These are phyloP conservation scores for Wickerhamiella nectarea DNA, from an alignment of 805 yeast genomes.

Conservation along the genomic window DNA sequence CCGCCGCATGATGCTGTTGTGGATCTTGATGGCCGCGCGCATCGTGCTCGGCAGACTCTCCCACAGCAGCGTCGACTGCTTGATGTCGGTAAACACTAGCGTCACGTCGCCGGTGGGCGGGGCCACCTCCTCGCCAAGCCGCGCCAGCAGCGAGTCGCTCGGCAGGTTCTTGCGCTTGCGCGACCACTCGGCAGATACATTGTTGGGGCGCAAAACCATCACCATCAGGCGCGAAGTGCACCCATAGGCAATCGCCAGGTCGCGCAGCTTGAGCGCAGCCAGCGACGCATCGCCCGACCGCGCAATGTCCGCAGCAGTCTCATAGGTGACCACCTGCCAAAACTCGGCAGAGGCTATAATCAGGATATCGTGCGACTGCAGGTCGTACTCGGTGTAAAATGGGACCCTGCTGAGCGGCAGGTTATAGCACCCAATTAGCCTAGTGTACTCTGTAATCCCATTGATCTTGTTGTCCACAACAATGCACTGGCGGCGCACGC, in stretches of 20 bases:
- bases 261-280: constrained; percentile 88
- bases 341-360: constrained; percentile 71
- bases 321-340: constrained; percentile 75
- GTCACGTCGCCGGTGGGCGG: constrained; percentile 94
- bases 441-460: constrained; percentile 66
- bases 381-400: constrained; percentile 45
- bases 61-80: constrained; percentile 88
- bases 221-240: constrained; percentile 67
- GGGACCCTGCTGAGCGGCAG: constrained; percentile 77
- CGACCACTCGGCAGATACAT: constrained; percentile 12
- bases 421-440: constrained; percentile 86
- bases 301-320: constrained; percentile 81
- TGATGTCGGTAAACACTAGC: constrained; percentile 93
- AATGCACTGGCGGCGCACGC: constrained; percentile 85
- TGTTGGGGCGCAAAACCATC: constrained; percentile 39
- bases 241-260: constrained; percentile 88
- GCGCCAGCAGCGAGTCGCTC: constrained; percentile 67
- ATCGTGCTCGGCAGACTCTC: constrained; percentile 83
- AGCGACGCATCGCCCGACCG: constrained; percentile 65
- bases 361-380: constrained; percentile 65
- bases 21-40: constrained; percentile 93
- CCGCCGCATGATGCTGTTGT: constrained; percentile 87
- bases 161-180: constrained; percentile 35
- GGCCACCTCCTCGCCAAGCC: constrained; percentile 69
- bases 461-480: constrained; percentile 79